Conservation (phyloP, 163 green algal species). For the Volvox carteri region DNA sequence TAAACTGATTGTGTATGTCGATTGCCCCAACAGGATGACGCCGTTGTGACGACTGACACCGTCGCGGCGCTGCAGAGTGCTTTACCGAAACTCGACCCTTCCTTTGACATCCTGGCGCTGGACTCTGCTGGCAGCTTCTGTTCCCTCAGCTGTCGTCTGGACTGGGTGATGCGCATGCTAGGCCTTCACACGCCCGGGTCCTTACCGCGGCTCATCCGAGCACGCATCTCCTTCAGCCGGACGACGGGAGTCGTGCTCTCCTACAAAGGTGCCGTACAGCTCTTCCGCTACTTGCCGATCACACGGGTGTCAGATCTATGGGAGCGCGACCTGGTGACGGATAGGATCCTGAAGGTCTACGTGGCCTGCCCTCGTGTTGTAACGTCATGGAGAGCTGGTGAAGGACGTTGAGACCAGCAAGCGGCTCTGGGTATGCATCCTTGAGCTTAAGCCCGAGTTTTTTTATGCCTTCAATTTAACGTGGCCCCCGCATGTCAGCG, state of each 20-base stretch:
- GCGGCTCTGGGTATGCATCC: no score
- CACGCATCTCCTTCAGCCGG: neutral
- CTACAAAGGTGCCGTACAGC: conserved; percentile 16
- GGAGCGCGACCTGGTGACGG: conserved; percentile 9
- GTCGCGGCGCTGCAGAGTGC: neutral
- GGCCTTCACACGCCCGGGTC: neutral
- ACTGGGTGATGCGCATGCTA: neutral
- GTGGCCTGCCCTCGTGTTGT: conserved; percentile 8
- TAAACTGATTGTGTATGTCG: no score
- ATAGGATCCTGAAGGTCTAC: neutral
- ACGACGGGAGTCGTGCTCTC: conserved; percentile 1
- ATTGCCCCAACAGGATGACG: conserved; percentile 33
- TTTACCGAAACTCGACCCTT: neutral
- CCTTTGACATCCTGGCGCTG: conserved; percentile 26
- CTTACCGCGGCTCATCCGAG: neutral
- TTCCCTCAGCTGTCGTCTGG: neutral
- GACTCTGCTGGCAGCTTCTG: conserved; percentile 35
- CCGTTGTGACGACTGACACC: neutral
- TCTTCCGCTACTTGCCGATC: conserved; percentile 22
- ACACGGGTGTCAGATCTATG: conserved; percentile 30
- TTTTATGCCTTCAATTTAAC: no score
- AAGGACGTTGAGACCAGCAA: no score
- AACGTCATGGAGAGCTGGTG: no score
- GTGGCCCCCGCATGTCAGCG: no score
- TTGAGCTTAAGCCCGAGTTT: no score